phyloP scores from a whole-genome alignment of 306 rosid species.

The Carpinus viminea region DNA sequence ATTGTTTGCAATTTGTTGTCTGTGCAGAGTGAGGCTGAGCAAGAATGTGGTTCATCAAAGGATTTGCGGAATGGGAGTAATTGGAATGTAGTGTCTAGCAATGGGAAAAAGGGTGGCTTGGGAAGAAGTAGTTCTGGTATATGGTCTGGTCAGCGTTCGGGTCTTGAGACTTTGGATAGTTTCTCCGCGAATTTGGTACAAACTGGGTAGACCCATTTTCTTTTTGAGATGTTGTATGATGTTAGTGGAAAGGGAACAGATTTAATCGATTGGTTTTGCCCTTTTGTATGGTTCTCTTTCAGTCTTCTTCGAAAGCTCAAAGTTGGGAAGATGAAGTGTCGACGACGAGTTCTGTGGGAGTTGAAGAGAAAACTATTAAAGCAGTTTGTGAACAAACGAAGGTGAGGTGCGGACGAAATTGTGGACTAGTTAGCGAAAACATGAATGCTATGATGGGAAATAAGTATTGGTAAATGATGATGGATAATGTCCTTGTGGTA shows the following conservation, averaged over 20 bases:
- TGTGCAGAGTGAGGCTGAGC: constrained; percentile 81
- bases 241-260: background rate
- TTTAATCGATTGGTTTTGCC: constrained; percentile 22
- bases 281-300: constrained; percentile 24
- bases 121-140: constrained; percentile 39
- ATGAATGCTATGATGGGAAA: constrained; percentile 17
- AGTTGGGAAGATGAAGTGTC: constrained; percentile 53
- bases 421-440: background rate
- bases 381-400: constrained; percentile 69
- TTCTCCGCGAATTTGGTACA: constrained; percentile 48
- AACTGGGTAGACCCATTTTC: constrained; percentile 26
- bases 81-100: constrained; percentile 32
- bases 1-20: constrained; percentile 11
- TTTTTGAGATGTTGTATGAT: constrained; percentile 4
- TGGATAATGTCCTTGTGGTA: background rate
- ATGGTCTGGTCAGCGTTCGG: constrained; percentile 60
- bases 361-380: constrained; percentile 60
- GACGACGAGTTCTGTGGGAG: constrained; percentile 55
- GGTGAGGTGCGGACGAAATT: constrained; percentile 34
- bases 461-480: constrained; percentile 11
- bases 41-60: constrained; percentile 21
- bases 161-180: constrained; percentile 35
- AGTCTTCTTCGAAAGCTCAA: constrained; percentile 39
- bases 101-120: constrained; percentile 39
- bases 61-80: constrained; percentile 31